phyloP scores from a whole-genome alignment of 2,329 filamentous ascomycete species.

The Biscogniauxia mediterranea region DNA sequence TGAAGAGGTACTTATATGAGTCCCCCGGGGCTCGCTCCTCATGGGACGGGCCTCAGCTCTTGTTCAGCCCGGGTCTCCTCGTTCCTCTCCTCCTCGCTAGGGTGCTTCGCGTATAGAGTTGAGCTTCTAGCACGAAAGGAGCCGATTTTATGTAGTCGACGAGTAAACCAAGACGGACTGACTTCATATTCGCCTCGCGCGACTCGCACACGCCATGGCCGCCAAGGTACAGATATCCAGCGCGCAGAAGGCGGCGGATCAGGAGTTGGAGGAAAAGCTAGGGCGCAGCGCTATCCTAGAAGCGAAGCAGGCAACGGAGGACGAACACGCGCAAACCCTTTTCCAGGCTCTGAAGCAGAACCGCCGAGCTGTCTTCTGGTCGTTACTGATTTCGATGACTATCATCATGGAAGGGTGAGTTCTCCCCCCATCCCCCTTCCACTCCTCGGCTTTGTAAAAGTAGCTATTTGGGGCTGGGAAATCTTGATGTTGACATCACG shows the following conservation, averaged over 20 bases:
- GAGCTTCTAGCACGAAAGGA: neutral
- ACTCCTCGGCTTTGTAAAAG: neutral
- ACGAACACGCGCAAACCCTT: conserved; percentile 32
- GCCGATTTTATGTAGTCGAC: neutral
- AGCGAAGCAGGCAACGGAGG: conserved; percentile 31
- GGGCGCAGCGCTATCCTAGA: conserved; percentile 28
- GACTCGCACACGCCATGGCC: conserved; percentile 18
- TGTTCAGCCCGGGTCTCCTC: neutral
- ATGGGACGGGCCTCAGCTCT: too few relatives aligned
- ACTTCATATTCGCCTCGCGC: neutral
- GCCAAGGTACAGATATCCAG: conserved; percentile 13
- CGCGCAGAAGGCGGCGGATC: conserved; percentile 30
- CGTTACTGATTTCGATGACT: conserved; percentile 31
- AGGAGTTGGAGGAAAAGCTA: conserved; percentile 30
- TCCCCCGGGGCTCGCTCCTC: neutral
- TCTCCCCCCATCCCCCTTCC: too few relatives aligned
- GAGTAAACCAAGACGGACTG: neutral
- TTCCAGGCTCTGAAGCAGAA: conserved; percentile 29
- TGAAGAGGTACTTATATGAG: neutral
- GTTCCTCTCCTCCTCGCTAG: neutral
- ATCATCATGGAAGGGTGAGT: conserved; percentile 35
- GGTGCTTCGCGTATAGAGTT: neutral
- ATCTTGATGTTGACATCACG: conserved; percentile 2
- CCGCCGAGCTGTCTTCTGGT: conserved; percentile 31
- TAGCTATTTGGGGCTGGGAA: neutral